Base-by-base conservation (phyloP, 331 rosid genomes). In the Prunus yedoensis region DNA sequence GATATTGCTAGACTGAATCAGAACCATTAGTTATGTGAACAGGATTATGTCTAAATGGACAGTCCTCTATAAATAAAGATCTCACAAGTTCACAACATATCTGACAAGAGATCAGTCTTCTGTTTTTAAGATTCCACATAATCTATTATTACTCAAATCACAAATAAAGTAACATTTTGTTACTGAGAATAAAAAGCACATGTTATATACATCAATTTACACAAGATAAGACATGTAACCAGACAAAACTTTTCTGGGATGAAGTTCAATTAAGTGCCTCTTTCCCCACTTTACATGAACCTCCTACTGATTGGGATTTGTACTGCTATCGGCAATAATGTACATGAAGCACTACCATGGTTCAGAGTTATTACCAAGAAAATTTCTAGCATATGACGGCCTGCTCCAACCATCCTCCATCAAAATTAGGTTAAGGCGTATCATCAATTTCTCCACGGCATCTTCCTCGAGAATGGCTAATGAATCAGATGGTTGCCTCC, bases 381-480 rank as follows among this genome's bases (percentile, higher is more conserved):
- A 92, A 57, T 88, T 94, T 79, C 89, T 79, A 56, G 79, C 70
- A 66, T 53, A 76, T 0, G 93, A 54, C 10, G 93, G 89, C 60
- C n/a, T 80, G 74, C 84, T 89, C 97, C 96, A 94, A n/a, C 96
- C 96, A 77, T 90, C 89, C 78, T 92, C 97, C 60, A 54, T 10
- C 60, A 0, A 54, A 54, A 54, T 54, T 54, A 94, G 96, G 61
- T 77, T 82, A 79, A 88, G 90, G 69, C 97, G 91, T 74, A 49
- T 81, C 83, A 82, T 90, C 84, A 94, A 84, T 68, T 91, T 86
- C 74, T 94, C 89, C 15, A 51, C 91, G 0, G 91, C 96, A 35
- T 81, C 96, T n/a, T 92, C 96, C 87, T 91, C 96, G 20, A 78
- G 56, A 68, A 59, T 64, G 74, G 81, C 71, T 32, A 56, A 47